phyloP scores from a whole-genome alignment of 768 basidiomycete genomes.

The Boletus reticulatus region DNA sequence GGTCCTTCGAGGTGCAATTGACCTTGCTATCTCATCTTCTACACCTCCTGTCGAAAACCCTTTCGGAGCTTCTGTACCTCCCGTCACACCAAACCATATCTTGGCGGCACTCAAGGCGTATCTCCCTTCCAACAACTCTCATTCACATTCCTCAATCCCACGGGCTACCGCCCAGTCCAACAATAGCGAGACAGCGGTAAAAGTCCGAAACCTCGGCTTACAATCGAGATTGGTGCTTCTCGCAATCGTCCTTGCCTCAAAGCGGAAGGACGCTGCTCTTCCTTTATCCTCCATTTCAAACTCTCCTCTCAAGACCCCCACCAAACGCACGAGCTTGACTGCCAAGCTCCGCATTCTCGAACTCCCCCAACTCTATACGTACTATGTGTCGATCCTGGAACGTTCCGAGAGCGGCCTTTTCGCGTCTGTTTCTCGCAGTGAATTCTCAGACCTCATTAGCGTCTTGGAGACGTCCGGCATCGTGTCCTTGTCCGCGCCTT shows the following conservation, averaged over 20 bases:
- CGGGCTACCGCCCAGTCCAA: conserved; percentile 21
- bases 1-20: conserved; percentile 77
- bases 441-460: conserved; percentile 70
- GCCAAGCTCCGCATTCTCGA: conserved; percentile 47
- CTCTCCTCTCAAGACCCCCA: conserved; percentile 38
- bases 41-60: conserved; percentile 18
- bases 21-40: conserved; percentile 49
- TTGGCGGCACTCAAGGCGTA: conserved; percentile 75
- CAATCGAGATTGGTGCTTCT: conserved; percentile 73
- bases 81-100: conserved; percentile 66
- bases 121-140: conserved; percentile 39
- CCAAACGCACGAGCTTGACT: conserved; percentile 50
- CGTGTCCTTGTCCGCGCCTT: conserved; percentile 38
- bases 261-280: conserved; percentile 58
- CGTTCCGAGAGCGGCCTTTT: conserved; percentile 56
- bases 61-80: conserved; percentile 35
- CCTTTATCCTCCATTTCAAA: conserved; percentile 41
- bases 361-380: conserved; percentile 57
- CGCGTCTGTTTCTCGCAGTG: conserved; percentile 66
- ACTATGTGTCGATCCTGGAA: conserved; percentile 58
- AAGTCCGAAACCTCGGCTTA: conserved; percentile 66
- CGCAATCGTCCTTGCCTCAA: conserved; percentile 59
- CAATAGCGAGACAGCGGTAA: conserved; percentile 62
- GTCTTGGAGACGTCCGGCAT: conserved; percentile 75
- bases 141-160: conserved; percentile 10